Percentiles rank a stretch among this genome's conserved stretches.
These are phyloP conservation scores for Hydrangea macrophylla DNA, from an alignment of 148 eudicot genomes.

Conservation along the genomic window DNA sequence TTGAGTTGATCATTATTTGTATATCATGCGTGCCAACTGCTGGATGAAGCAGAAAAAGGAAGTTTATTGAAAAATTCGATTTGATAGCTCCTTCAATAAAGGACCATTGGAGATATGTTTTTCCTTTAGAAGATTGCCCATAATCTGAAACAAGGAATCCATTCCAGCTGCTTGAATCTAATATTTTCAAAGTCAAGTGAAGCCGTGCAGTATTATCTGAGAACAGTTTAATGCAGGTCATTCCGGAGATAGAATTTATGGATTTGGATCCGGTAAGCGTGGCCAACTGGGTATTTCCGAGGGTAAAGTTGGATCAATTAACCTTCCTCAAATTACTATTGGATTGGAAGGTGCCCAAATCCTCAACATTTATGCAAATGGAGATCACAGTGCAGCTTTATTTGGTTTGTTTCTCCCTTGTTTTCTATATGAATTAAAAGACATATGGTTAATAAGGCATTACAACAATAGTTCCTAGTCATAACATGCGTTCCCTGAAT, in stretches of 20 bases:
- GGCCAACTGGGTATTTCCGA: conserved; percentile 81
- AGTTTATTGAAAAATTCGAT: neutral
- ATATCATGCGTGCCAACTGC: neutral
- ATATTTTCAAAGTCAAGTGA: neutral
- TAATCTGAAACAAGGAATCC: neutral
- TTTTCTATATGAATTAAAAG: too few relatives aligned
- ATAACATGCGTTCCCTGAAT: neutral
- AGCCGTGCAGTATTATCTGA: neutral
- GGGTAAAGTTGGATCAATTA: conserved; percentile 45
- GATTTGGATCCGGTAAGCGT: conserved; percentile 88
- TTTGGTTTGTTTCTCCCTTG: conserved; percentile 43
- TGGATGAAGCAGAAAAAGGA: neutral
- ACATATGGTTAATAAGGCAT: neutral
- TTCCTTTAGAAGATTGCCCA: neutral
- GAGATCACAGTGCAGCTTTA: conserved; percentile 91
- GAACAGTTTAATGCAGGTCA: conserved; percentile 26
- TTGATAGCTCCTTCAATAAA: neutral
- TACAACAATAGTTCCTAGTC: neutral
- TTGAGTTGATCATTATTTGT: neutral
- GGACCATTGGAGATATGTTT: too few relatives aligned
- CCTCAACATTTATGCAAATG: conserved; percentile 59
- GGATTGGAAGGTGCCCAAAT: conserved; percentile 48
- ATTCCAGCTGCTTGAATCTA: neutral
- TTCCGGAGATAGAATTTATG: conserved; percentile 46
- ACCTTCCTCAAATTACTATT: conserved; percentile 48